Evolutionary conservation across 306 rosid genomes (phyloP), one percentile per base, ranked within the genome.

Genomic region (Sindora glabra): DNA sequence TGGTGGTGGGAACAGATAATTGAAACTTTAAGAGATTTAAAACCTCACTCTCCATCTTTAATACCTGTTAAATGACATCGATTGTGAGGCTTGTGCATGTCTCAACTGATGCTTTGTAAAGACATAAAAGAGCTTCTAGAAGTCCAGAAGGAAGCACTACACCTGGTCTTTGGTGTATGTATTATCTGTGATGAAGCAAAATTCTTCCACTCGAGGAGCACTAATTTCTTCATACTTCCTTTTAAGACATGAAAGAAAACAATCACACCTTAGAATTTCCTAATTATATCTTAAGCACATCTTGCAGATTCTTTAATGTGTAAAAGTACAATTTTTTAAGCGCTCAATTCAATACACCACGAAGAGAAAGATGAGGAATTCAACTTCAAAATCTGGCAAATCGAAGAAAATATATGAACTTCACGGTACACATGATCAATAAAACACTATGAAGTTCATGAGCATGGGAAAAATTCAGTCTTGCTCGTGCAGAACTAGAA

Each of bases 201-300:
- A 87, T 16, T 90, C 96, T 71, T 87, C 91, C 34, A 85, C 82
- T 53, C 65, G 74, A 21, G 95, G 96, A 33, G 97, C 90, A 75
- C 79, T 52, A 16, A 83, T 87, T 84, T 90, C 97, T 79, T 90
- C 95, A 32, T 90, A 90, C 65, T 90, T 90, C 30, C 97, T 90
- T n/a, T 32, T 48, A 70, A 67, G 48, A 21, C 75, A 74, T 59
- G 70, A 62, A 40, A 48, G 67, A 64, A 74, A 64, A 69, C 5
- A 52, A 73, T 46, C 53, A 53, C 50, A 13, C 32, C 5, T 78
- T 63, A 71, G 74, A 62, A 41, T 41, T 44, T 25, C 44, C n/a
- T 12, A 27, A 33, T 30, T 24, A 51, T 16, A 57, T n/a, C n/a
- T n/a, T n/a, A n/a, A n/a, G n/a, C n/a, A n/a, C n/a, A n/a, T n/a